Evolutionary conservation across 345 rosid species (phyloP).

Genomic region (Populus ilicifolia): DNA sequence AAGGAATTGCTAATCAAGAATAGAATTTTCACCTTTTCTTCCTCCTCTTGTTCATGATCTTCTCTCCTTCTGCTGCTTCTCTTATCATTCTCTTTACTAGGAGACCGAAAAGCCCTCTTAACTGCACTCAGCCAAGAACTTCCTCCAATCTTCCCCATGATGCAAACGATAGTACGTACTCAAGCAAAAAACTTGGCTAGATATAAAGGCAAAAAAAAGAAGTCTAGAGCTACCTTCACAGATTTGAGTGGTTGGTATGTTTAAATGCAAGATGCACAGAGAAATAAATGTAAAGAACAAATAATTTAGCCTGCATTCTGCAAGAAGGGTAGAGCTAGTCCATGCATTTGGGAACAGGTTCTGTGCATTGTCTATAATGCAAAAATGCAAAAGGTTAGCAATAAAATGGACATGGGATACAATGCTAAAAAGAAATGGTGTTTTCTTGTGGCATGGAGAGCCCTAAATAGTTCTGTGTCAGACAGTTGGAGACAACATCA

Average conservation of each 20-base stretch:
- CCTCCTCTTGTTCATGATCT: conserved; percentile 48
- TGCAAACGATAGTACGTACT: neutral
- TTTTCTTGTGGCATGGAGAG: conserved; percentile 28
- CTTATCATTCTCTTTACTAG: conserved; percentile 12
- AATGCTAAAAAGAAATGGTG: conserved; percentile 21
- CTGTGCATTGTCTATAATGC: neutral
- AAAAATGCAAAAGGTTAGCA: neutral
- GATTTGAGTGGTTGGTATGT: conserved; percentile 25
- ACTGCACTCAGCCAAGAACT: conserved; percentile 24
- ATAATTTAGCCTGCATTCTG: conserved; percentile 9
- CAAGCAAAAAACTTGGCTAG: neutral
- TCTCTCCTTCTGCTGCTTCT: conserved; percentile 29
- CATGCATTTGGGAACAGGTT: conserved; percentile 22
- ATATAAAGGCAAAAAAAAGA: neutral
- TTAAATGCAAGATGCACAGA: conserved; percentile 25
- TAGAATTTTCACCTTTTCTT: conserved; percentile 37
- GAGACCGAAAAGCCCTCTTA: conserved; percentile 26
- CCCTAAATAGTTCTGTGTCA: conserved; percentile 15
- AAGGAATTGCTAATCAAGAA: neutral
- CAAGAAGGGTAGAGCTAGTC: conserved; percentile 17
- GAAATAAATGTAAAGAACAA: conserved; percentile 21
- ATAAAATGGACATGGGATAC: neutral
- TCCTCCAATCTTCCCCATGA: conserved; percentile 25
- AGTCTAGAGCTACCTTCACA: conserved; percentile 4
- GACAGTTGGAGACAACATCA: conserved; percentile 22